Evolutionary conservation across 116 monocot species (phyloP), one percentile per base, ranked within the genome.

Genomic region (Posidonia oceanica): DNA sequence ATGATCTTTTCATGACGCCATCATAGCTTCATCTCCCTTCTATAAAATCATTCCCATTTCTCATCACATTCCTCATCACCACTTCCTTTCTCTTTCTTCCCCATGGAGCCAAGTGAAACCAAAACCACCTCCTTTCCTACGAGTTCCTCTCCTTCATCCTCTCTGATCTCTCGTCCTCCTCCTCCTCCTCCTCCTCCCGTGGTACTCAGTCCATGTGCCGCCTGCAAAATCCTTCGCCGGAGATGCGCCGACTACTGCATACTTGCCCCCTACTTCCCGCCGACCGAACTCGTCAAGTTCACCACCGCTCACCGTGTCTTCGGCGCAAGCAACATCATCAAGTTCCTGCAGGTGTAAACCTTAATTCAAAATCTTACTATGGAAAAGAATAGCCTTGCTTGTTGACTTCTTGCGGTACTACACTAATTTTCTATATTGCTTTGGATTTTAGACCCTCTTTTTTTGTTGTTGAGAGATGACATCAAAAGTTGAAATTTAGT

Each of bases 281-380:
- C 94, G 0, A 79, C 83, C 16, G 89, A 89, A 0, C 94, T 87
- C 36, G 66, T 83, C 68, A 94, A 85, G 76, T 94, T 94, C 80
- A 78, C 87, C 66, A 85, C 74, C n/a, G 94, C 89, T 0, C 94
- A 94, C 72, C 78, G 83, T 0, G 87, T 93, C 29, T 93, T 93
- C 60, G 90, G 94, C 20, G 94, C 89, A 36, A 89, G 94, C 87
- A 94, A 94, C 81, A 87, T 94, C 51, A 87, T 89, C 81, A 94
- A 94, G 48, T 68, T 87, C 4, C 41, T 93, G 22, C 93, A 93
- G 79, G 93, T 84, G 29, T 29, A 29, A 29, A 29, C 29, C 29
- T 29, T 29, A 29, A 29, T 29, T 29, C 29, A 29, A 29, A 29
- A 0, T 29, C 29, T 29, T 29, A 29, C 29, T 29, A 29, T 29